Conservation (phyloP, 177 flowering plant species). For the Tripterygium wilfordii region DNA sequence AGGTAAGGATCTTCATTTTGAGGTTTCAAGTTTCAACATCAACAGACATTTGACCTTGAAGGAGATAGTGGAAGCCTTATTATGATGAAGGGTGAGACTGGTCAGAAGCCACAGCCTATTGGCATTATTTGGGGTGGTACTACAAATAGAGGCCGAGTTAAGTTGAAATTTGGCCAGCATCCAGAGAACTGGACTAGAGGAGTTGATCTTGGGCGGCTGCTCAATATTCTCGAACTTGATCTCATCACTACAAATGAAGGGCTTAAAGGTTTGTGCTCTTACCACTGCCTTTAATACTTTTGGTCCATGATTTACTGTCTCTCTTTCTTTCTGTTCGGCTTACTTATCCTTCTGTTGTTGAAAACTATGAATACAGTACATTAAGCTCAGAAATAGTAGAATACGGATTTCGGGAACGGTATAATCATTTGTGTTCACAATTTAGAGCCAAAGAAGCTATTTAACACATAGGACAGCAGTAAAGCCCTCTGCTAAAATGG, state of each 20-base stretch:
- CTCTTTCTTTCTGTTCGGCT: no score
- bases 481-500: no score
- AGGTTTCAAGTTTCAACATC: constrained; percentile 24
- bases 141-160: constrained; percentile 63
- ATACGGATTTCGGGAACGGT: no score
- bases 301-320: not conserved
- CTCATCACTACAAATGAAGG: constrained; percentile 49
- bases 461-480: no score
- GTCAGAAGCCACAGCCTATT: constrained; percentile 54
- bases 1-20: constrained; percentile 27
- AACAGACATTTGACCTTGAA: constrained; percentile 70
- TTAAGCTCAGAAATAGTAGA: no score
- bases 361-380: no score
- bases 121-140: constrained; percentile 85
- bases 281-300: not conserved
- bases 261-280: constrained; percentile 40
- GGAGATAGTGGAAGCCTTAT: constrained; percentile 81
- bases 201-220: constrained; percentile 71
- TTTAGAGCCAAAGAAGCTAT: no score
- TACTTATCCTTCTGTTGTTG: not conserved
- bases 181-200: constrained; percentile 85
- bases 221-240: constrained; percentile 66
- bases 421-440: no score
- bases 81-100: constrained; percentile 43
- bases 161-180: constrained; percentile 55